These are phyloP conservation scores for Phytophthora constricta DNA, from an alignment of 352 stramenopile species.

Conservation along the genomic window DNA sequence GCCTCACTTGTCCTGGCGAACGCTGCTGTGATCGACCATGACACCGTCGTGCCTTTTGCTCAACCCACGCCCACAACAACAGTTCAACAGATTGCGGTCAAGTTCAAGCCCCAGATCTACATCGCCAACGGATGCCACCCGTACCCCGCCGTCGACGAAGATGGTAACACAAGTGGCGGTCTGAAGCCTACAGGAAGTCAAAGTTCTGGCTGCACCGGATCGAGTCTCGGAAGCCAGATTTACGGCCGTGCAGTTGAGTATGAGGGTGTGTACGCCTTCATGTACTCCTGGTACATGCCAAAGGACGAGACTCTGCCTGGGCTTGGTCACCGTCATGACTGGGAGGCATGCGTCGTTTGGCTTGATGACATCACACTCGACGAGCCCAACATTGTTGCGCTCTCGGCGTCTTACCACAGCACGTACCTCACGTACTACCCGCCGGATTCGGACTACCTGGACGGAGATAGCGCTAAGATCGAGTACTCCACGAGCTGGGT, in stretches of 20 bases:
- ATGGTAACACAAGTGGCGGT: conserved; percentile 33
- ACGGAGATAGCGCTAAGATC: conserved; percentile 22
- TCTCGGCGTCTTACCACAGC: conserved; percentile 26
- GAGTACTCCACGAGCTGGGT: conserved; percentile 30
- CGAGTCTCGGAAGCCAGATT: conserved; percentile 19
- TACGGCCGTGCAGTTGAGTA: conserved; percentile 25
- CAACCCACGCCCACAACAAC: not conserved
- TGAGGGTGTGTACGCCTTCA: conserved; percentile 24
- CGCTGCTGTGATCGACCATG: conserved; percentile 22
- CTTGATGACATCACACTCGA: conserved; percentile 19
- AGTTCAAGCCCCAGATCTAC: not conserved
- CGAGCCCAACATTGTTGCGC: conserved; percentile 20
- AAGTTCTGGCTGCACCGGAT: conserved; percentile 30
- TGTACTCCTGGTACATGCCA: conserved; percentile 49
- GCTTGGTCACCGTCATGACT: conserved; percentile 41
- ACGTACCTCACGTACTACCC: conserved; percentile 33
- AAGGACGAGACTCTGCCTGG: conserved; percentile 36
- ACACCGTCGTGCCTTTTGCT: conserved; percentile 3
- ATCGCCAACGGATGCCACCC: conserved; percentile 23
- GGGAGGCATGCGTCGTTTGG: conserved; percentile 43
- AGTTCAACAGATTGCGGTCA: not conserved
- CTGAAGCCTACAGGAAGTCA: conserved; percentile 11
- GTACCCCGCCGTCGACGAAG: conserved; percentile 36
- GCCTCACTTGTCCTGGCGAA: not conserved
- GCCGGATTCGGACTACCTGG: conserved; percentile 9